Base-by-base conservation (phyloP, 2,329 filamentous ascomycete genomes). In the Rhynchosporium graminicola region DNA sequence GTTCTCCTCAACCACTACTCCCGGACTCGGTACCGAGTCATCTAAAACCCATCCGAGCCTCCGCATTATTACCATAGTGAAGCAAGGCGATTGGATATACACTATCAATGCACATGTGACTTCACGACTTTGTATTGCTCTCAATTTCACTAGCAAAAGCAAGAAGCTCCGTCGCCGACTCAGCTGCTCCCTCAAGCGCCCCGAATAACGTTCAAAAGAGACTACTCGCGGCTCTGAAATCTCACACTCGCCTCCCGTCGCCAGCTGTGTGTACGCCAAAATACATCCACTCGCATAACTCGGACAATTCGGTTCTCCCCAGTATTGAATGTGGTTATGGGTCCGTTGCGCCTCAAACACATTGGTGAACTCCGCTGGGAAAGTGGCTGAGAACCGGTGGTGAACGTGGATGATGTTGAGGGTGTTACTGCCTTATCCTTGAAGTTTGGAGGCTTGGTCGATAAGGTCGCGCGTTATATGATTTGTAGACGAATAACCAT, bases 241-340 rank as follows among this genome's bases (percentile, higher is more conserved):
- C 4, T 26, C 50, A 52, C n/a, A 26, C 36, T 33, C 5, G 8
- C 20, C 15, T n/a, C 50, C 50, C n/a, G 28, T 9, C 8, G 31
- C 50, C 26, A 15, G 4, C n/a, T 52, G 15, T 20, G 8, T 12
- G 13, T 52, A 52, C 15, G 50, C 50, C 4, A 28, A 36, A 4
- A 52, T 33, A n/a, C n/a, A 52, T 20, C 38, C 38, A 15, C 31
- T 38, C 12, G 50, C 50, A 40, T 52, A 31, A 9, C 50, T n/a
- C 13, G 50, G 29, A 38, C 40, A 52, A 52, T 52, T 52, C 1
- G 50, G 33, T 12, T 33, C 28, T 3, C 50, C 50, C 50, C 50
- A 52, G 12, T 52, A 26, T 31, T 52, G 50, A n/a, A 52, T 52
- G n/a, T 52, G 50, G 38, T 52, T 52, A 9, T 52, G 50, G n/a